Conservation (phyloP, 140 eudicot species). For the Flaveria floridana region DNA sequence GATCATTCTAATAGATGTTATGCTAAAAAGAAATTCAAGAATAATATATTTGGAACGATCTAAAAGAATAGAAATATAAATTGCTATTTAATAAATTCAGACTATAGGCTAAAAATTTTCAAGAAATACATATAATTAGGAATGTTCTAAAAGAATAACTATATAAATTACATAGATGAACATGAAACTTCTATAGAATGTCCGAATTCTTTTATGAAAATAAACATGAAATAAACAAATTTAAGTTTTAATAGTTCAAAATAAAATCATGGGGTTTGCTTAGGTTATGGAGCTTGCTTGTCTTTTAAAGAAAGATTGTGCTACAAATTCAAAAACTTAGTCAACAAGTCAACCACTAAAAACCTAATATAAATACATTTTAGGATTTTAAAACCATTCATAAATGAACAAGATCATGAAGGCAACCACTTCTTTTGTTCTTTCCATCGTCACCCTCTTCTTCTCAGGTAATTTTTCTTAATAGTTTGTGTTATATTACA, state of each 20-base stretch:
- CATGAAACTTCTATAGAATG: too few relatives aligned
- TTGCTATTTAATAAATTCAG: too few relatives aligned
- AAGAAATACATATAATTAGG: too few relatives aligned
- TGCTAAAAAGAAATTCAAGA: background rate
- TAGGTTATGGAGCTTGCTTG: constrained; percentile 29
- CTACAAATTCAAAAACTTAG: constrained; percentile 23
- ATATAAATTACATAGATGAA: too few relatives aligned
- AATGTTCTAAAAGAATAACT: too few relatives aligned
- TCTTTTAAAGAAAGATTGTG: constrained; percentile 36
- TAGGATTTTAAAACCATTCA: background rate
- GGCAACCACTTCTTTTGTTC: constrained; percentile 17
- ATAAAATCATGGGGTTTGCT: background rate
- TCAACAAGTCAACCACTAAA: constrained; percentile 22
- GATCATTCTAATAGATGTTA: background rate
- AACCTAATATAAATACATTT: constrained; percentile 32
- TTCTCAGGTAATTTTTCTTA: constrained; percentile 27
- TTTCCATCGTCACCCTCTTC: constrained; percentile 15
- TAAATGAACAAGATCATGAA: constrained; percentile 22
- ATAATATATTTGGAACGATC: too few relatives aligned
- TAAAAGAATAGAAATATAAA: too few relatives aligned
- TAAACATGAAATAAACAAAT: too few relatives aligned
- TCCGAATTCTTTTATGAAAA: too few relatives aligned
- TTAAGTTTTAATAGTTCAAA: too few relatives aligned
- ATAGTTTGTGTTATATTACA: background rate
- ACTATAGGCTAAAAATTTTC: too few relatives aligned